A percentile compares a stretch with the other conserved stretches of the same genome.
These are phyloP conservation scores for Aspergillus nidulans DNA, from an alignment of 495 filamentous ascomycete genomes.

Conservation along the genomic window DNA sequence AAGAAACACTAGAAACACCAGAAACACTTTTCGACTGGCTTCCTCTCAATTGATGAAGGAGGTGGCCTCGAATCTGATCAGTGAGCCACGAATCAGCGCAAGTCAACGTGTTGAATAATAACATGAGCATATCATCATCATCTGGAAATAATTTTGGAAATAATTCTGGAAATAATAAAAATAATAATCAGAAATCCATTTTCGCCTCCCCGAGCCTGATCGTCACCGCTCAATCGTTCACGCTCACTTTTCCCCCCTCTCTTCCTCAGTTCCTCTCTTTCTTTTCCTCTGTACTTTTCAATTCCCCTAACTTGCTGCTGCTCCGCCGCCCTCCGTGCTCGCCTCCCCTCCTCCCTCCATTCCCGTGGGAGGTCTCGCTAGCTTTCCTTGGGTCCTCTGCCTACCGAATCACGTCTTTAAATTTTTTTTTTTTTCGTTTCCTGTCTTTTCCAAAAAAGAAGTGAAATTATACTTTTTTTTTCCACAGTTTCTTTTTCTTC, in stretches of 20 bases:
- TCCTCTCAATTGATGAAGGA: too few relatives aligned
- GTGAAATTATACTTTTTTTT: slow-evolving; percentile 8
- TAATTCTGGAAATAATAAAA: slow-evolving; percentile 4
- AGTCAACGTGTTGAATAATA: slow-evolving; percentile 15
- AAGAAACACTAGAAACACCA: neutral
- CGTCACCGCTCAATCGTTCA: slow-evolving; percentile 26
- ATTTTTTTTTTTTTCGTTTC: slow-evolving; percentile 20
- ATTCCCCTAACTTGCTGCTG: slow-evolving; percentile 22
- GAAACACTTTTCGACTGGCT: too few relatives aligned
- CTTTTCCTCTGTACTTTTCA: slow-evolving; percentile 12
- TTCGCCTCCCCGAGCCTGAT: slow-evolving; percentile 37
- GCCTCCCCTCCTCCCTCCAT: slow-evolving; percentile 27
- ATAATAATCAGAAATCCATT: slow-evolving; percentile 4
- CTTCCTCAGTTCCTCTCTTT: slow-evolving; percentile 12
- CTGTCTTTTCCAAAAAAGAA: slow-evolving; percentile 15
- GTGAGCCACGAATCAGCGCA: slow-evolving; percentile 19
- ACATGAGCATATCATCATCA: slow-evolving; percentile 6
- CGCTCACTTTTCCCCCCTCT: slow-evolving; percentile 11
- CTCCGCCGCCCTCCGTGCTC: slow-evolving; percentile 26
- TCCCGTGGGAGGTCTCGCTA: slow-evolving; percentile 22
- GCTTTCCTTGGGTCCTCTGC: slow-evolving; percentile 19
- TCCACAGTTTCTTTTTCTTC: slow-evolving; percentile 22
- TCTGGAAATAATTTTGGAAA: neutral
- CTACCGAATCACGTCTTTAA: slow-evolving; percentile 18
- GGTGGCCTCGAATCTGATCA: too few relatives aligned